Evolutionary conservation across 139 green algal genomes (phyloP), one percentile per base, ranked within the genome.

Genomic region (Coccomyxa sp.): DNA sequence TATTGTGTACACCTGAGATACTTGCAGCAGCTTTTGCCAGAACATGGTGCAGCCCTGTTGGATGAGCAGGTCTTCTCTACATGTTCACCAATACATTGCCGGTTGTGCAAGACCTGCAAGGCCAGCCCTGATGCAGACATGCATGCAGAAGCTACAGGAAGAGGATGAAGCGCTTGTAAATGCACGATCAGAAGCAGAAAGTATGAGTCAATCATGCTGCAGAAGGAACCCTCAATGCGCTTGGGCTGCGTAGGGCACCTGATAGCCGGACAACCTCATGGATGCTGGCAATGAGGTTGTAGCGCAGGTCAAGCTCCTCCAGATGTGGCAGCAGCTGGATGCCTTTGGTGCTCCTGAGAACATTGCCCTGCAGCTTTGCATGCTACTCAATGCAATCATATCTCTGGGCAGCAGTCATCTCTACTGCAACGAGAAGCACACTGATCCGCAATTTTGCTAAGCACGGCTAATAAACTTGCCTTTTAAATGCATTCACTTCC

Each of bases 231-330:
- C n/a, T n/a, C n/a, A n/a, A n/a, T n/a, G n/a, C n/a, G n/a, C n/a
- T n/a, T n/a, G n/a, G n/a, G n/a, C 14, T 58, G 44, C 14, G 44
- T 58, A 58, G 44, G n/a, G 33, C 69, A 73, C 78, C 78, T 70
- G 58, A 69, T 1, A 82, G 54, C 8, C 31, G 54, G 27, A 40
- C 69, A 29, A 82, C 54, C 50, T 82, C 78, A 16, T 50, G 12
- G 22, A 78, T 39, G 70, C 50, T 68, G 35, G 78, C 50, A 27
- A 82, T 12, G n/a, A 76, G 55, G 78, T 82, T 82, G 38, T 27
- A 76, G 37, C 70, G 33, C 78, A 82, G 78, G 78, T 82, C 78
- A 18, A 82, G 78, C 9, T 70, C 55, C 37, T 33, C n/a, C 78
- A 82, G 71, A 8, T 7, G 35, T 1, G 12, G 10, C 54, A 82